A percentile compares a stretch with the other conserved stretches of the same genome.
phyloP scores from a whole-genome alignment of 495 filamentous ascomycete species.

The Cryomyces antarcticus region DNA sequence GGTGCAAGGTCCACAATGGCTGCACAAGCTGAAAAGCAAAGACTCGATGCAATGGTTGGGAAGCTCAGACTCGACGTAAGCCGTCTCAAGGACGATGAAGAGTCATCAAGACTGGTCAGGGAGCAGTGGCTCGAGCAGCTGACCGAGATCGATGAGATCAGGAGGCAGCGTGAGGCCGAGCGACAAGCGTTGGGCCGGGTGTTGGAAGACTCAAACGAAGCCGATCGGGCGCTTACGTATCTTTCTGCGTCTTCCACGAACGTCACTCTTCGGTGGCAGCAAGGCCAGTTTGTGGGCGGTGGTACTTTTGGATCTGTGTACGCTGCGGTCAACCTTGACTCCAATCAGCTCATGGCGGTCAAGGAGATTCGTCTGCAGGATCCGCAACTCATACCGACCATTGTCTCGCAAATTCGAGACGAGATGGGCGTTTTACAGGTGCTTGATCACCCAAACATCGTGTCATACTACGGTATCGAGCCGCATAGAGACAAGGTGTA shows the following conservation, averaged over 20 bases:
- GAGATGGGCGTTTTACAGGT: conserved; percentile 94
- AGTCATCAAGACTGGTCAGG: conserved; percentile 51
- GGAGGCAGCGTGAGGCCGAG: conserved; percentile 68
- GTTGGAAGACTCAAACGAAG: conserved; percentile 82
- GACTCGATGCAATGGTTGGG: conserved; percentile 55
- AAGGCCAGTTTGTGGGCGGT: conserved; percentile 90
- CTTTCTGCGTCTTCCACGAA: conserved; percentile 87
- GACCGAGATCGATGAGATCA: conserved; percentile 48
- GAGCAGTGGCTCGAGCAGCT: conserved; percentile 53
- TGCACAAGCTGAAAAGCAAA: conserved; percentile 73
- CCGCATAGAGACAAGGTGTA: conserved; percentile 97
- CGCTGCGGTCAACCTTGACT: conserved; percentile 88
- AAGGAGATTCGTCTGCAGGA: conserved; percentile 97
- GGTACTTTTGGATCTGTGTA: conserved; percentile 96
- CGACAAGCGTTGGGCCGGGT: conserved; percentile 76
- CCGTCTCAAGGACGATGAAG: conserved; percentile 63
- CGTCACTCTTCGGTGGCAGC: conserved; percentile 89
- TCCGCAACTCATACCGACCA: conserved; percentile 82
- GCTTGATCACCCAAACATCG: conserved; percentile 90
- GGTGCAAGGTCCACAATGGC: conserved; percentile 82
- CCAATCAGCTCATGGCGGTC: conserved; percentile 90
- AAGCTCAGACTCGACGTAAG: conserved; percentile 57
- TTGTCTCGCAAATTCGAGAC: conserved; percentile 82
- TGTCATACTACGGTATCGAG: conserved; percentile 93
- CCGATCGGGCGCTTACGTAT: conserved; percentile 82